These are phyloP conservation scores for Rhypophila decipiens DNA, from an alignment of 495 filamentous ascomycete species.

Conservation along the genomic window DNA sequence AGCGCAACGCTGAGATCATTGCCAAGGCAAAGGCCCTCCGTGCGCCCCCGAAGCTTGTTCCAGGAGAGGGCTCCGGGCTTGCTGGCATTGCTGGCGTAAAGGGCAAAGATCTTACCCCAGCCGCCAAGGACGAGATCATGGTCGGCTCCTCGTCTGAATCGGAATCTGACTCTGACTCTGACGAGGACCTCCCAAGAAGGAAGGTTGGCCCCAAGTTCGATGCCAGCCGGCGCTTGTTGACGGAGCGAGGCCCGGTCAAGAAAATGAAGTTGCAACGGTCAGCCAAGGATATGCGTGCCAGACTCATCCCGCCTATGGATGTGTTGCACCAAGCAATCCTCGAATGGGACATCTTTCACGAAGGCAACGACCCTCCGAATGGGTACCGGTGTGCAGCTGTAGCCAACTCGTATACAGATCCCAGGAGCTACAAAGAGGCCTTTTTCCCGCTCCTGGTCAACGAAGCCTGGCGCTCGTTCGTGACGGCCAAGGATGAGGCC, in stretches of 20 bases:
- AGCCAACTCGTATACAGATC: conserved; percentile 65
- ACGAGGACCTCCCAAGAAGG: conserved; percentile 37
- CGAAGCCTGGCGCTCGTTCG: conserved; percentile 93
- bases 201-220: conserved; percentile 49
- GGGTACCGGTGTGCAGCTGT: conserved; percentile 67
- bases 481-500: conserved; percentile 81
- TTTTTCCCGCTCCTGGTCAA: conserved; percentile 88
- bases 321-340: conserved; percentile 78
- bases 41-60: conserved; percentile 50
- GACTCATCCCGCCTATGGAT: conserved; percentile 83
- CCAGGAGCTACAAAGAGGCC: conserved; percentile 73
- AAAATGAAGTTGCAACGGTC: conserved; percentile 71
- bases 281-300: conserved; percentile 86
- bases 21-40: conserved; percentile 57
- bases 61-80: conserved; percentile 72
- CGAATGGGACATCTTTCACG: conserved; percentile 88
- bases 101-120: conserved; percentile 61
- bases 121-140: conserved; percentile 77
- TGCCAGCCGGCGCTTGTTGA: conserved; percentile 44
- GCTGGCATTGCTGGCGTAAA: conserved; percentile 63
- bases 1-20: conserved; percentile 59
- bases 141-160: conserved; percentile 77
- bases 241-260: conserved; percentile 63
- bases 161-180: conserved; percentile 54
- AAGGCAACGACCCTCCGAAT: conserved; percentile 74